These are phyloP conservation scores for Plicaturopsis crispa DNA, from an alignment of 768 basidiomycete genomes.

Conservation along the genomic window DNA sequence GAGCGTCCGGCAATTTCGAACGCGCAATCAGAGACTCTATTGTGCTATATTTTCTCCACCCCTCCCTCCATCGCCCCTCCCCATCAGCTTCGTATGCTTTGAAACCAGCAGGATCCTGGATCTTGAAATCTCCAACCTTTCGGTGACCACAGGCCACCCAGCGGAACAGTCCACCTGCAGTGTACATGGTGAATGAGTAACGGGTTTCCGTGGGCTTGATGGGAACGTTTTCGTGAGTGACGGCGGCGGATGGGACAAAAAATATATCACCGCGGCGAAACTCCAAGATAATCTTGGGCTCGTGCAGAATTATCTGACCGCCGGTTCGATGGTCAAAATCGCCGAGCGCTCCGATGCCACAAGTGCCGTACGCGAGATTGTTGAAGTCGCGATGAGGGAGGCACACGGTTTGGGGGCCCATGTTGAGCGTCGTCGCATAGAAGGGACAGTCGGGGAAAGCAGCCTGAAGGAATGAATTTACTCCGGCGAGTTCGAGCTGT, in stretches of 20 bases:
- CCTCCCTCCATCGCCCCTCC: too few species aligned
- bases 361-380: constrained; percentile 19
- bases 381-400: constrained; percentile 15
- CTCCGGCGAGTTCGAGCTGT: too few species aligned
- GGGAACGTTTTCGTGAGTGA: constrained; percentile 14
- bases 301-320: constrained; percentile 20
- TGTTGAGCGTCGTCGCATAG: constrained; percentile 19
- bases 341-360: constrained; percentile 20
- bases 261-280: constrained; percentile 14
- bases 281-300: constrained; percentile 15
- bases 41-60: too few species aligned
- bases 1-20: too few species aligned
- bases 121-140: constrained; percentile 1
- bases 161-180: constrained; percentile 16
- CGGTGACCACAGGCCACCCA: constrained; percentile 16
- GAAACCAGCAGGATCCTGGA: too few species aligned
- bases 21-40: too few species aligned
- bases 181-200: constrained; percentile 19
- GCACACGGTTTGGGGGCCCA: constrained; percentile 13
- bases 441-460: constrained; percentile 11
- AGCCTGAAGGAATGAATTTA: too few species aligned
- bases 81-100: too few species aligned
- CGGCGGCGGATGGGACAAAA: constrained; percentile 14
- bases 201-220: constrained; percentile 11
- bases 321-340: constrained; percentile 13